Evolutionary conservation across 2,329 filamentous ascomycete species (phyloP).

Genomic region (Neonectria ditissima): DNA sequence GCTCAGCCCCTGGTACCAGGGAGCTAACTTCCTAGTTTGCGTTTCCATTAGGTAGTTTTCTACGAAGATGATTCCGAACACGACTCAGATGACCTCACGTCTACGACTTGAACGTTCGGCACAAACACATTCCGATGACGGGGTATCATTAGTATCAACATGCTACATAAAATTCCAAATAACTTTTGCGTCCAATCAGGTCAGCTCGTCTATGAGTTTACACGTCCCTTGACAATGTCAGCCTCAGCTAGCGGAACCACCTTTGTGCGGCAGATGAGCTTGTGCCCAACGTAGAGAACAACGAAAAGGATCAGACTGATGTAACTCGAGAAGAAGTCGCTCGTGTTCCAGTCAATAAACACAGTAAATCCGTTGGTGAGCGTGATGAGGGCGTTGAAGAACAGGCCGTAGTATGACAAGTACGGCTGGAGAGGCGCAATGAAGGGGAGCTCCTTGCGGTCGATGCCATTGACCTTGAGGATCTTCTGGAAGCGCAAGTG

Average conservation of each 20-base stretch:
- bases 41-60: neutral
- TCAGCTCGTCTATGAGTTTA: slow-evolving; percentile 23
- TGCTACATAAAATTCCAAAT: slow-evolving; percentile 26
- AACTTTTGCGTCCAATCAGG: slow-evolving; percentile 23
- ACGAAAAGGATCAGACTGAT: slow-evolving; percentile 73
- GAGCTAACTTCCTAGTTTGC: no score
- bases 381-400: slow-evolving; percentile 73
- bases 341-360: slow-evolving; percentile 72
- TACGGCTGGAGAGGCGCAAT: slow-evolving; percentile 72
- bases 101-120: neutral
- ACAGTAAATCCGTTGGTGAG: slow-evolving; percentile 77
- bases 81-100: neutral
- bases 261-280: slow-evolving; percentile 59
- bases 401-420: slow-evolving; percentile 73
- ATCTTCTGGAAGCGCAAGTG: slow-evolving; percentile 75
- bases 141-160: slow-evolving; percentile 44
- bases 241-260: slow-evolving; percentile 52
- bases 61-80: neutral
- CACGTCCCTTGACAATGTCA: slow-evolving; percentile 49
- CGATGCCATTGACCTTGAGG: slow-evolving; percentile 66
- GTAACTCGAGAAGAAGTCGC: slow-evolving; percentile 73
- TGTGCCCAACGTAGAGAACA: slow-evolving; percentile 71
- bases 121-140: slow-evolving; percentile 13
- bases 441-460: slow-evolving; percentile 70
- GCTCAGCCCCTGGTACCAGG: neutral